These are phyloP conservation scores for Botrytis elliptica DNA, from an alignment of 2,329 filamentous ascomycete genomes.

Conservation along the genomic window DNA sequence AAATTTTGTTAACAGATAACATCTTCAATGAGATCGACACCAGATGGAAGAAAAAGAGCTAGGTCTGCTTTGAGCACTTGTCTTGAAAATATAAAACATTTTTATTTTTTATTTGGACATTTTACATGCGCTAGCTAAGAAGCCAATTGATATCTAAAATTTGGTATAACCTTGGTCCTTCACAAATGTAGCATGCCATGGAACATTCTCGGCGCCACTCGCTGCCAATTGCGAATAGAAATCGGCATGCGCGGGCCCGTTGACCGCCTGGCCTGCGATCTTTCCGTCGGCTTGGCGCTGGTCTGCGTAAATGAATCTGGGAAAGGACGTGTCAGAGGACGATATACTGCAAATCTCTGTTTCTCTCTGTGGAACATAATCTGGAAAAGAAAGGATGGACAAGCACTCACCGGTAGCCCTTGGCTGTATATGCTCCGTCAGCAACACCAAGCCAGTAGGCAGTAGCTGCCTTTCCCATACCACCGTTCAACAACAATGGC, in stretches of 20 bases:
- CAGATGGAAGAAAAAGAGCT: not conserved
- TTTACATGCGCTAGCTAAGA: not conserved
- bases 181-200: slow-evolving; percentile 32
- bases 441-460: slow-evolving; percentile 30
- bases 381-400: slow-evolving; percentile 23
- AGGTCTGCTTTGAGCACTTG: not conserved
- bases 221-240: slow-evolving; percentile 30
- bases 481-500: slow-evolving; percentile 27
- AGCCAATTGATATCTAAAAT: slow-evolving; percentile 26
- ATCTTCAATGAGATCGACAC: not conserved
- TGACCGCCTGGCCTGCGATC: slow-evolving; percentile 24
- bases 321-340: not conserved
- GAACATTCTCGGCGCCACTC: slow-evolving; percentile 25
- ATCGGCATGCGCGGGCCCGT: slow-evolving; percentile 28
- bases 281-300: slow-evolving; percentile 28
- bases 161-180: slow-evolving; percentile 31
- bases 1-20: not conserved
- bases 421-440: slow-evolving; percentile 22
- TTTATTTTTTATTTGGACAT: not conserved
- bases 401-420: slow-evolving; percentile 26
- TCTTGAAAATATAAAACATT: not conserved
- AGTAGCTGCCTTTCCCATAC: slow-evolving; percentile 32
- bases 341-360: not conserved
- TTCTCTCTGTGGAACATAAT: slow-evolving; percentile 5
- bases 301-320: slow-evolving; percentile 33